phyloP scores from a whole-genome alignment of 306 rosid species.

The Glycine soja region DNA sequence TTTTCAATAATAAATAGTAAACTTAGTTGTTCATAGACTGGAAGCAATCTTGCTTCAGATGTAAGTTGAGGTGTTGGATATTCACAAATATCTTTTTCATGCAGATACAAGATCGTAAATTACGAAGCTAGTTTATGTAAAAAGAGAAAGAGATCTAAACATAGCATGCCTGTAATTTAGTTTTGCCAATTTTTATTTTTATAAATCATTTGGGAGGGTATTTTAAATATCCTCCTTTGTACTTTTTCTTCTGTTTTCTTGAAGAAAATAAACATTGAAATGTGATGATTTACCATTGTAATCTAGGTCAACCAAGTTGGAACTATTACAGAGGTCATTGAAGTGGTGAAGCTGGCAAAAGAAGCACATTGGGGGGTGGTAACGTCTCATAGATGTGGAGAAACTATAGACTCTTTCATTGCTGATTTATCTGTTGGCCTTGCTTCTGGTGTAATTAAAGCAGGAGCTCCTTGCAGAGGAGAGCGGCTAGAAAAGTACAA shows the following conservation, averaged over 20 bases:
- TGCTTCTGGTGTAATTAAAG: slow-evolving; percentile 85
- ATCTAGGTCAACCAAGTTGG: slow-evolving; percentile 92
- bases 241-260: slow-evolving; percentile 18
- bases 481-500: slow-evolving; percentile 94
- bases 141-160: slow-evolving; percentile 14
- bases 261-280: slow-evolving; percentile 22
- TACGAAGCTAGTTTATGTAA: slow-evolving; percentile 26
- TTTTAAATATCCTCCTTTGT: slow-evolving; percentile 14
- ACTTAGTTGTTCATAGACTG: slow-evolving; percentile 22
- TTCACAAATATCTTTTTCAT: slow-evolving; percentile 29
- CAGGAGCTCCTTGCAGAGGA: slow-evolving; percentile 99
- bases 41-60: slow-evolving; percentile 27
- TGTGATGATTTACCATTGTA: slow-evolving; percentile 44
- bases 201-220: slow-evolving; percentile 26
- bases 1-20: slow-evolving; percentile 6
- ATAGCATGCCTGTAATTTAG: slow-evolving; percentile 32
- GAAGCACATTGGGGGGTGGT: slow-evolving; percentile 90
- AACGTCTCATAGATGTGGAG: slow-evolving; percentile 90
- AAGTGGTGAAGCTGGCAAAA: slow-evolving; percentile 84
- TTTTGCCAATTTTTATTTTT: neutral
- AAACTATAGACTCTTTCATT: slow-evolving; percentile 86
- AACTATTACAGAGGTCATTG: slow-evolving; percentile 88
- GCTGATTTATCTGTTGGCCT: slow-evolving; percentile 97
- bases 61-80: slow-evolving; percentile 37
- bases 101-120: slow-evolving; percentile 27